A percentile compares a stretch with the other conserved stretches of the same genome.
Conservation (phyloP, 192 early-diverging fungal species). For the Endogone sp. region DNA sequence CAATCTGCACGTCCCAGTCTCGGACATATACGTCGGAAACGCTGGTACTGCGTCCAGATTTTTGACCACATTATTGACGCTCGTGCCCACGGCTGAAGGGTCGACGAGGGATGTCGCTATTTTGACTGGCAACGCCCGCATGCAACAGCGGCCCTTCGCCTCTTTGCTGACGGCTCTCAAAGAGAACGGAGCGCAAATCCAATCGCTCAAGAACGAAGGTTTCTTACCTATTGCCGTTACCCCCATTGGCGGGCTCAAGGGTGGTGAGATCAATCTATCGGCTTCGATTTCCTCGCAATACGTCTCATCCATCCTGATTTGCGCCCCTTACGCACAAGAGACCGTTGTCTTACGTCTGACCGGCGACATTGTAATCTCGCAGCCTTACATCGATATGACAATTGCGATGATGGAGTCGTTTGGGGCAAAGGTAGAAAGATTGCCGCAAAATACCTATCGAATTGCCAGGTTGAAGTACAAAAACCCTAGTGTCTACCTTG, state of each 20-base stretch:
- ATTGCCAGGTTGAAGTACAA: conserved; percentile 76
- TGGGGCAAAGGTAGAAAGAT: conserved; percentile 73
- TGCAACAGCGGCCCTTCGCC: conserved; percentile 95
- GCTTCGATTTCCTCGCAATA: conserved; percentile 97
- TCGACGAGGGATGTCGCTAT: conserved; percentile 40
- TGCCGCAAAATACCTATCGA: conserved; percentile 75
- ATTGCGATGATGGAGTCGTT: conserved; percentile 97
- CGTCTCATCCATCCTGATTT: conserved; percentile 93
- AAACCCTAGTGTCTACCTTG: conserved; percentile 80
- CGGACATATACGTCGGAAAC: conserved; percentile 92
- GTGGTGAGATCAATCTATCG: conserved; percentile 84
- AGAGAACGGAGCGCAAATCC: conserved; percentile 73
- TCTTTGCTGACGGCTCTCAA: conserved; percentile 83
- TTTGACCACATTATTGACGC: conserved; percentile 80
- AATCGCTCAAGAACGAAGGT: conserved; percentile 75
- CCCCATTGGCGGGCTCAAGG: conserved; percentile 72
- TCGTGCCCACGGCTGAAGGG: conserved; percentile 48
- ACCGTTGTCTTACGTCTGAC: conserved; percentile 78
- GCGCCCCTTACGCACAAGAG: conserved; percentile 86
- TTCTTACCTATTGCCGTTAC: conserved; percentile 83
- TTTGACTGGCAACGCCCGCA: conserved; percentile 93
- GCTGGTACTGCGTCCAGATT: conserved; percentile 97
- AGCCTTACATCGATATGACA: conserved; percentile 99
- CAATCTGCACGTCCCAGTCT: conserved; percentile 62
- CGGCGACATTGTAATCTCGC: conserved; percentile 93